A percentile compares a stretch with the other conserved stretches of the same genome.
Evolutionary conservation across 768 basidiomycete species (phyloP).

Genomic region (Gyrodon lividus): DNA sequence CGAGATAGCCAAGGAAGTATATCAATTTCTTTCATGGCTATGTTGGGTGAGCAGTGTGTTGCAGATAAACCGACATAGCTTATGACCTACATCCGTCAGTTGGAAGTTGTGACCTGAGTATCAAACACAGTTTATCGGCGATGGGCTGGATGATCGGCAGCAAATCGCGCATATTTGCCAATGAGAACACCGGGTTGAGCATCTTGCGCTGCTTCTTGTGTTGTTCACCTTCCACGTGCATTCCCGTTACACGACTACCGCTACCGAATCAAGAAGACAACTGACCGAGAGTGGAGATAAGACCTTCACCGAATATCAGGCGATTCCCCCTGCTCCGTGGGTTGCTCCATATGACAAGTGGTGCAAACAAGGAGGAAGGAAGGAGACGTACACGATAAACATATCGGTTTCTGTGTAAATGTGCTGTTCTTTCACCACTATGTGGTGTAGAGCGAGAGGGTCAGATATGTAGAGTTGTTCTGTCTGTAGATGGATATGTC

Average conservation of each 20-base stretch:
- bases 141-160: conserved; percentile 35
- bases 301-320: conserved; percentile 38
- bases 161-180: conserved; percentile 29
- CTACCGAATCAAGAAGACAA: background rate
- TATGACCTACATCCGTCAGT: conserved; percentile 20
- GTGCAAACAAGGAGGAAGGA: background rate
- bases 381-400: conserved; percentile 29
- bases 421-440: conserved; percentile 37
- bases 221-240: conserved; percentile 23
- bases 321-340: conserved; percentile 19
- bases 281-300: conserved; percentile 38
- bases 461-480: conserved; percentile 38
- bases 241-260: no score
- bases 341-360: background rate
- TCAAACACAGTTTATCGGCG: conserved; percentile 25
- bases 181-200: conserved; percentile 34
- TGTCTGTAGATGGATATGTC: conserved; percentile 8
- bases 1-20: conserved; percentile 34
- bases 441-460: conserved; percentile 37
- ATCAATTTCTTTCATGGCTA: conserved; percentile 32
- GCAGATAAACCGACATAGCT: background rate
- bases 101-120: conserved; percentile 21
- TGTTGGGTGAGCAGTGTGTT: background rate
- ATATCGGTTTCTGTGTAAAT: conserved; percentile 38
- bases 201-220: conserved; percentile 34